A percentile compares a stretch with the other conserved stretches of the same genome.
These are phyloP conservation scores for Rhododendron griersonianum DNA, from an alignment of 148 eudicot species.

Conservation along the genomic window DNA sequence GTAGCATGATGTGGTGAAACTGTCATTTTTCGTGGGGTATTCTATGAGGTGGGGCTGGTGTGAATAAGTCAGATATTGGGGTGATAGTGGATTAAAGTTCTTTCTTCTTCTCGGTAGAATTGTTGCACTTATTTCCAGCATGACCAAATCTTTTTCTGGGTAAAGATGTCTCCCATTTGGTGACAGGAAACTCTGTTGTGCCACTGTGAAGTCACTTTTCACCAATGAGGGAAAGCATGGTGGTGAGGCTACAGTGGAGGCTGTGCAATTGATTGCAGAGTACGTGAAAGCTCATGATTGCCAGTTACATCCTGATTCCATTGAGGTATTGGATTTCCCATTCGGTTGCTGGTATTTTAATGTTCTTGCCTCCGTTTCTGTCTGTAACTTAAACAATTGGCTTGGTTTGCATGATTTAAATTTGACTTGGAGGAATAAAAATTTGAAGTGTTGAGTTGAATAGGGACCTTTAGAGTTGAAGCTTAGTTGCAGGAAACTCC, in stretches of 20 bases:
- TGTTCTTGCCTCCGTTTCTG: background rate
- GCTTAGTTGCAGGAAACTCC: too few relatives aligned
- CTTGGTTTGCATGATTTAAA: constrained; percentile 1
- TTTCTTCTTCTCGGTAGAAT: background rate
- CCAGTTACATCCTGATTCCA: constrained; percentile 77
- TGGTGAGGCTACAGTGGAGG: constrained; percentile 84
- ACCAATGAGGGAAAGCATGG: constrained; percentile 84
- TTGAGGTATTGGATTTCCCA: constrained; percentile 43
- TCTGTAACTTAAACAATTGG: background rate
- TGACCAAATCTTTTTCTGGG: background rate
- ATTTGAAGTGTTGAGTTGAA: background rate
- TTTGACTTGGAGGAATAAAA: background rate
- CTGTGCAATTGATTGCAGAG: constrained; percentile 67
- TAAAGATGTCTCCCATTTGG: constrained; percentile 7
- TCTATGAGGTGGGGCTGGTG: background rate
- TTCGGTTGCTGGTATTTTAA: background rate
- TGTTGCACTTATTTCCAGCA: background rate
- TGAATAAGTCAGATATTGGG: background rate
- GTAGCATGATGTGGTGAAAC: background rate
- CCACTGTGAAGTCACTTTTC: constrained; percentile 68
- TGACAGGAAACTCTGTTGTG: constrained; percentile 63
- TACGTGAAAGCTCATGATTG: constrained; percentile 72
- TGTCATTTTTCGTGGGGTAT: background rate
- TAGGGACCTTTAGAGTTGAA: background rate
- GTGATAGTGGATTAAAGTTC: background rate